A percentile compares a stretch with the other conserved stretches of the same genome.
These are phyloP conservation scores for Entomortierella chlamydospora DNA, from an alignment of 192 early-diverging fungal genomes.

Conservation along the genomic window DNA sequence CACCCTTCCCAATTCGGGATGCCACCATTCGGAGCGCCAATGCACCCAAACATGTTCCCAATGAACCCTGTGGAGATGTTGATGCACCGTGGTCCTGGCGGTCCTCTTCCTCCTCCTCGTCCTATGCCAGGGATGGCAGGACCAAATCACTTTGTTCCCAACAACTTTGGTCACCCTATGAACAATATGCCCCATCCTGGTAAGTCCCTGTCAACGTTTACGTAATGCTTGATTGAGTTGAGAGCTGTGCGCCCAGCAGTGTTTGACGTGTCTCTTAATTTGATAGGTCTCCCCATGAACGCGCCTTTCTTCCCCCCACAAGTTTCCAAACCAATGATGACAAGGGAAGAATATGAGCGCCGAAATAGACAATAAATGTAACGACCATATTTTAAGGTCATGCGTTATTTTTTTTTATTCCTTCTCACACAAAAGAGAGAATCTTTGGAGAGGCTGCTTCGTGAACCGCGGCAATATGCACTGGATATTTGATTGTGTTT, in stretches of 20 bases:
- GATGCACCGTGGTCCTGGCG: constrained; percentile 45
- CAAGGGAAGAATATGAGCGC: constrained; percentile 50
- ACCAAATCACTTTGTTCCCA: constrained; percentile 50
- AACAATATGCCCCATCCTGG: constrained; percentile 46
- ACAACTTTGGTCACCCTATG: constrained; percentile 55
- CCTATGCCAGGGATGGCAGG: constrained; percentile 55
- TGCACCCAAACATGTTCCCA: constrained; percentile 52
- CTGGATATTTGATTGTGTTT: background rate
- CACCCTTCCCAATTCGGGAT: constrained; percentile 49
- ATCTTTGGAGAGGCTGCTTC: too few species aligned
- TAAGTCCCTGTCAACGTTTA: background rate
- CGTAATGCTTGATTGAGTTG: background rate
- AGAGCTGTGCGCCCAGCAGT: too few species aligned
- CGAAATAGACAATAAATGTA: constrained; percentile 53
- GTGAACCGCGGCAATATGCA: too few species aligned
- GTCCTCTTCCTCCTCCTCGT: constrained; percentile 39
- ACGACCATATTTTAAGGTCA: background rate
- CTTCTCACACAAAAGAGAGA: too few species aligned
- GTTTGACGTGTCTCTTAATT: too few species aligned
- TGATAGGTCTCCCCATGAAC: constrained; percentile 43
- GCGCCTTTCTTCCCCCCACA: constrained; percentile 50
- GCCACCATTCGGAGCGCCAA: constrained; percentile 46
- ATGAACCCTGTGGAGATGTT: constrained; percentile 55
- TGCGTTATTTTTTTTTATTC: background rate
- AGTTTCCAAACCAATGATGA: constrained; percentile 54